These are phyloP conservation scores for Rosa multiflora DNA, from an alignment of 306 rosid species.

Conservation along the genomic window DNA sequence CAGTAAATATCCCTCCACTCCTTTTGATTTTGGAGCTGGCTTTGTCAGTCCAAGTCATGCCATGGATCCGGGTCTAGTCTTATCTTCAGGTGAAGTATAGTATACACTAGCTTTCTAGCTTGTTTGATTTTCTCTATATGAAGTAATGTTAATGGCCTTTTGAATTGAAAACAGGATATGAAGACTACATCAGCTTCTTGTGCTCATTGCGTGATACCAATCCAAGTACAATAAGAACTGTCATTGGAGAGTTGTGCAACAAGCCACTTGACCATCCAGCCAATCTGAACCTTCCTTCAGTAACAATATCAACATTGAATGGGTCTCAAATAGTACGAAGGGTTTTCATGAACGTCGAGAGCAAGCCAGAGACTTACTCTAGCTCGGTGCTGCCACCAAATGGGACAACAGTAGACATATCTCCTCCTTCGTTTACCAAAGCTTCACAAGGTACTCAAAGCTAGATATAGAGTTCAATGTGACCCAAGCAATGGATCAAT, in stretches of 20 bases:
- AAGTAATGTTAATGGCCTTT: neutral
- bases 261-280: constrained; percentile 54
- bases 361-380: constrained; percentile 60
- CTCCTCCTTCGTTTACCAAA: constrained; percentile 63
- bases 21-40: constrained; percentile 80
- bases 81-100: constrained; percentile 46
- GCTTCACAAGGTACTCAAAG: constrained; percentile 55
- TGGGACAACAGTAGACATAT: constrained; percentile 51
- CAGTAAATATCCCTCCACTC: constrained; percentile 57
- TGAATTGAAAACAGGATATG: constrained; percentile 43
- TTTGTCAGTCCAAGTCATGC: constrained; percentile 59
- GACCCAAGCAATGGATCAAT: constrained; percentile 38
- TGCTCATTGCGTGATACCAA: constrained; percentile 69
- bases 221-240: constrained; percentile 29
- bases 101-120: neutral
- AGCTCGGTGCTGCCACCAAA: constrained; percentile 65
- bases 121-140: neutral
- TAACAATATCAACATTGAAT: constrained; percentile 57
- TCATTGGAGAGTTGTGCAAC: constrained; percentile 59
- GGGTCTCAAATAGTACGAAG: constrained; percentile 47
- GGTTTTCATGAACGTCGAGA: constrained; percentile 60
- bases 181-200: constrained; percentile 69
- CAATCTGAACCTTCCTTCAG: constrained; percentile 77
- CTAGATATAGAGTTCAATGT: constrained; percentile 56
- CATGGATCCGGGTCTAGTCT: constrained; percentile 70